Evolutionary conservation across 495 filamentous ascomycete species (phyloP).

Genomic region (Penicillium atrosanguineum): DNA sequence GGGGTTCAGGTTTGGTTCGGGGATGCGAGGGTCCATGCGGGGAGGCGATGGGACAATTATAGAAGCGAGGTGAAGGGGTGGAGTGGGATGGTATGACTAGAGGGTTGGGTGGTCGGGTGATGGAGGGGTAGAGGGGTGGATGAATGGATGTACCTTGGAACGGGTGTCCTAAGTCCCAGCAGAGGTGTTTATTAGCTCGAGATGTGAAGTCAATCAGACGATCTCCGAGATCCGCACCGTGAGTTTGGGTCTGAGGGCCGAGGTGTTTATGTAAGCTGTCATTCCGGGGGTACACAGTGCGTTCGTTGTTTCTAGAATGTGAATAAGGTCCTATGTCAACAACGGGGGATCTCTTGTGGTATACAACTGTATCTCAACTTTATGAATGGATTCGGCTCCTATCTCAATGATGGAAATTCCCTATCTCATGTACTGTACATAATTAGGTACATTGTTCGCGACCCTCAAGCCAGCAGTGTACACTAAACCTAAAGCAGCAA

Average conservation of each 20-base stretch:
- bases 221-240: not conserved
- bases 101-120: not conserved
- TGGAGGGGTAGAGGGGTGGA: not conserved
- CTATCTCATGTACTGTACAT: not conserved
- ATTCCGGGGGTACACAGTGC: no score
- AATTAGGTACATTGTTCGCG: not conserved
- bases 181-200: not conserved
- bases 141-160: slow-evolving; percentile 2
- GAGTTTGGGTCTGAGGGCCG: not conserved
- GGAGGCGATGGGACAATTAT: slow-evolving; percentile 7
- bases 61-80: not conserved
- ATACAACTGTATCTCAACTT: not conserved
- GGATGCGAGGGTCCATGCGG: slow-evolving; percentile 11
- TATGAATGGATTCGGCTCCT: not conserved
- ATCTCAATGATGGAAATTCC: not conserved
- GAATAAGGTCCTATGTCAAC: not conserved
- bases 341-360: not conserved
- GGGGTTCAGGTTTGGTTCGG: not conserved
- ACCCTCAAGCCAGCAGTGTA: slow-evolving; percentile 1
- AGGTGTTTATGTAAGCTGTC: slow-evolving; percentile 2
- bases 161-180: slow-evolving; percentile 1
- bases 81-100: not conserved
- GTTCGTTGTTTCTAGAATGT: no score
- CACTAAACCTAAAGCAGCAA: not conserved
- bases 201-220: slow-evolving; percentile 2